These are phyloP conservation scores for Aspergillus sp. DNA, from an alignment of 2,329 filamentous ascomycete species.

Conservation along the genomic window DNA sequence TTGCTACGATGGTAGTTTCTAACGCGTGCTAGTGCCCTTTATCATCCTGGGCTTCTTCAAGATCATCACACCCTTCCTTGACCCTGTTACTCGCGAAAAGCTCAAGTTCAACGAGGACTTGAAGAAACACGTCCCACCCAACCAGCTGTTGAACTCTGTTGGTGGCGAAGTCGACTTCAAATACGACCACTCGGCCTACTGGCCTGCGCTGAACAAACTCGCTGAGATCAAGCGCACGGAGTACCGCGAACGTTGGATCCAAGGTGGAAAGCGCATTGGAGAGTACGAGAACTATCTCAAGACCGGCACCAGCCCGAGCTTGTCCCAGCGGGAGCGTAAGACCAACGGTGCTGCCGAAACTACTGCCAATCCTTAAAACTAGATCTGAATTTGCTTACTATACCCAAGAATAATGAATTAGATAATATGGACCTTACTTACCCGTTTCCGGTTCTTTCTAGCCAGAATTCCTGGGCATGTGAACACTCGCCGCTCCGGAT, in stretches of 20 bases:
- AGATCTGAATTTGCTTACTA: neutral
- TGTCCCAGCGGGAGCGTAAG: slow-evolving; percentile 36
- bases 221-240: slow-evolving; percentile 68
- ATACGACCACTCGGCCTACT: slow-evolving; percentile 88
- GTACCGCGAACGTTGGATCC: slow-evolving; percentile 73
- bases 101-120: slow-evolving; percentile 97
- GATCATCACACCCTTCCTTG: slow-evolving; percentile 93
- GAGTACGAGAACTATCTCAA: slow-evolving; percentile 87
- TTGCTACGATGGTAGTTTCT: slow-evolving; percentile 20
- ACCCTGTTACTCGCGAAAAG: slow-evolving; percentile 90
- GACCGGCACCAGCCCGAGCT: slow-evolving; percentile 59
- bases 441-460: neutral
- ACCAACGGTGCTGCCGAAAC: neutral
- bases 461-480: neutral
- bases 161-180: slow-evolving; percentile 84
- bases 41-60: slow-evolving; percentile 95
- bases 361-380: neutral
- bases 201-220: slow-evolving; percentile 79
- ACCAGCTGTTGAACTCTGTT: slow-evolving; percentile 80
- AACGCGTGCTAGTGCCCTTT: slow-evolving; percentile 71
- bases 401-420: neutral
- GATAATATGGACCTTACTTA: neutral
- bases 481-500: neutral
- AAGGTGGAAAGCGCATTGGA: slow-evolving; percentile 78
- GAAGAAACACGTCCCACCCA: slow-evolving; percentile 75